Evolutionary conservation across 2,329 filamentous ascomycete species (phyloP).

Genomic region (Aspergillus neoniger): DNA sequence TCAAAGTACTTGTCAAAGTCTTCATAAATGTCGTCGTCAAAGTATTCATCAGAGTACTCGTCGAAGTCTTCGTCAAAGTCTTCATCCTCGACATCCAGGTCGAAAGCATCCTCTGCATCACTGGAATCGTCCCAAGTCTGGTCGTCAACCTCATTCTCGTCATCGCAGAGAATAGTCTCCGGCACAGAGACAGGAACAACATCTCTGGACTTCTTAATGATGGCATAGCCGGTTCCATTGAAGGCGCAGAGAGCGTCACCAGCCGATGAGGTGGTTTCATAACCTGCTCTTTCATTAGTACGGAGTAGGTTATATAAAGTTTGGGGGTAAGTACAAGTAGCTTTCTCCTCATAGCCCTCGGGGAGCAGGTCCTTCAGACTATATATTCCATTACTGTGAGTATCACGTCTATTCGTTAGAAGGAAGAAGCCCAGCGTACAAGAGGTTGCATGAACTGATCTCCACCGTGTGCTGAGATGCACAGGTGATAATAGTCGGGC

Average conservation of each 20-base stretch:
- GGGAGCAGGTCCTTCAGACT: slow-evolving; percentile 23
- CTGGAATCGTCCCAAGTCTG: not conserved
- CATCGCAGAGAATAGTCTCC: slow-evolving; percentile 19
- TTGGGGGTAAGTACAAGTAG: slow-evolving; percentile 20
- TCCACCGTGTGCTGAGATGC: slow-evolving; percentile 9
- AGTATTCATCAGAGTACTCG: too few species aligned
- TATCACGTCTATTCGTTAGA: not conserved
- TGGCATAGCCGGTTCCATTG: slow-evolving; percentile 28
- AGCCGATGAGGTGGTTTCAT: slow-evolving; percentile 14
- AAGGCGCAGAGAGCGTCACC: slow-evolving; percentile 30
- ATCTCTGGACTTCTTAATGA: slow-evolving; percentile 1
- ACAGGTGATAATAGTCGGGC: slow-evolving; percentile 22
- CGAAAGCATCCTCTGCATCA: not conserved
- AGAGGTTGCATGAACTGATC: slow-evolving; percentile 22
- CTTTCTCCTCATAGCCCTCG: slow-evolving; percentile 11
- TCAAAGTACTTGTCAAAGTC: too few species aligned
- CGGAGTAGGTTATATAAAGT: not conserved
- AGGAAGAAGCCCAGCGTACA: slow-evolving; percentile 14
- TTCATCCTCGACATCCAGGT: not conserved
- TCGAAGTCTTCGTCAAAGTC: too few species aligned
- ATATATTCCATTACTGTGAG: not conserved
- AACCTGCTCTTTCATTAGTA: slow-evolving; percentile 14
- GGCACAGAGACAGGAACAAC: slow-evolving; percentile 9
- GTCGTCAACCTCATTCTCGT: not conserved
- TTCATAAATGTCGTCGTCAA: too few species aligned